phyloP scores from a whole-genome alignment of 192 early-diverging fungal species.

The Coemansia sp. region DNA sequence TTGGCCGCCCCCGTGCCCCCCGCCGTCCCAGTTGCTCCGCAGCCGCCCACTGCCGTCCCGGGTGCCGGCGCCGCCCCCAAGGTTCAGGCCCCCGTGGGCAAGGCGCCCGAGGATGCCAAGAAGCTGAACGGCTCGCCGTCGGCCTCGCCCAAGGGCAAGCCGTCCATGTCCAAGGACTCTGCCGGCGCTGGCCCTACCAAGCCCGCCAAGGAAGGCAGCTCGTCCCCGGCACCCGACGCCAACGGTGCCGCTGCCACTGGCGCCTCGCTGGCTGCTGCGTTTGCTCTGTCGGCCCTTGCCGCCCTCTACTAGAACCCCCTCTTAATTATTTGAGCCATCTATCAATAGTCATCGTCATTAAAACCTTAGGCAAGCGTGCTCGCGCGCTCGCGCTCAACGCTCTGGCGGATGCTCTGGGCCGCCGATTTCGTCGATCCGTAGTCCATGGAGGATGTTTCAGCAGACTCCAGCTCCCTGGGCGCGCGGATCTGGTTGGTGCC shows the following conservation, averaged over 20 bases:
- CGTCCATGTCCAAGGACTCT: background rate
- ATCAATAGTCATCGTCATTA: background rate
- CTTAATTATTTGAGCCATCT: background rate
- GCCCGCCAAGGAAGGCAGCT: conserved; percentile 12
- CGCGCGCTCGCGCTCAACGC: background rate
- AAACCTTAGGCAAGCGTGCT: background rate
- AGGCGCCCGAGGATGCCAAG: conserved; percentile 7
- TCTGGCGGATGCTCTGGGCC: background rate
- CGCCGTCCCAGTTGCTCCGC: background rate
- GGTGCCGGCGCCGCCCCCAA: conserved; percentile 4
- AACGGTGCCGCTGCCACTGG: conserved; percentile 3
- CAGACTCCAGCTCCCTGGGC: background rate
- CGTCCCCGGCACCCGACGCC: background rate
- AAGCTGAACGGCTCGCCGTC: conserved; percentile 1
- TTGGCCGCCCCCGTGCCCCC: background rate
- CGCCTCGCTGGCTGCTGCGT: conserved; percentile 19
- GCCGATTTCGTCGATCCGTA: background rate
- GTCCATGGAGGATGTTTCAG: background rate
- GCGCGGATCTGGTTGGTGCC: conserved; percentile 2
- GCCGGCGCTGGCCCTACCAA: conserved; percentile 4
- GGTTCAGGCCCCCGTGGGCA: background rate
- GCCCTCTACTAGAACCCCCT: conserved; percentile 33
- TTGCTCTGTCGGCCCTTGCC: conserved; percentile 29
- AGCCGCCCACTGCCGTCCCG: conserved; percentile 8
- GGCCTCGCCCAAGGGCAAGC: conserved; percentile 19